phyloP scores from a whole-genome alignment of 2,329 filamentous ascomycete genomes.

The Purpureocillium lavendulum region DNA sequence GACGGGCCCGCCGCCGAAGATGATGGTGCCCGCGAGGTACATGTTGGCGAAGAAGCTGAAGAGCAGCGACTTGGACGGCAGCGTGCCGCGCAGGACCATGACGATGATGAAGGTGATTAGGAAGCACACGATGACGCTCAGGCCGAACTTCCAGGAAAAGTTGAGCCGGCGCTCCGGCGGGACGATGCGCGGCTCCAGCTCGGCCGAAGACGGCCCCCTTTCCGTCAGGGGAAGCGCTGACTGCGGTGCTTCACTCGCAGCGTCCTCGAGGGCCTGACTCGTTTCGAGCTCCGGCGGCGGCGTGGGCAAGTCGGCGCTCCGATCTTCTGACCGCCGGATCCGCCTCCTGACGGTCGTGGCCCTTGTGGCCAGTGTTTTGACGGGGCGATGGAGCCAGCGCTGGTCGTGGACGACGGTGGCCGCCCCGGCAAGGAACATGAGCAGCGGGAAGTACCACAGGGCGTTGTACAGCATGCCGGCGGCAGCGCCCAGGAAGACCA shows the following conservation, averaged over 20 bases:
- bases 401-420: conserved; percentile 48
- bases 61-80: conserved; percentile 30
- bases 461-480: conserved; percentile 64
- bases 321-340: no score
- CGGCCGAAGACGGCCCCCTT: conserved; percentile 17
- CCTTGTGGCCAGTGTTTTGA: no score
- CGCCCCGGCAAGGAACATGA: conserved; percentile 50
- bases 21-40: conserved; percentile 64
- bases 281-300: no score
- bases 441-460: conserved; percentile 64
- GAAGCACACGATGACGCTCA: conserved; percentile 37
- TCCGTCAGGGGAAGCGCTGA: conserved; percentile 9
- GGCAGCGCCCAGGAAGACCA: conserved; percentile 55
- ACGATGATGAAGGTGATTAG: conserved; percentile 47
- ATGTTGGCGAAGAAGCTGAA: conserved; percentile 63
- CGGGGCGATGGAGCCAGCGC: conserved; percentile 32
- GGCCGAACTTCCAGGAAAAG: conserved; percentile 37
- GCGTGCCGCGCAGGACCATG: conserved; percentile 41
- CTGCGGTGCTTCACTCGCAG: no score
- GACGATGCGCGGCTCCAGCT: no score
- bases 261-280: no score
- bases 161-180: conserved; percentile 5
- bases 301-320: no score
- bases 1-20: conserved; percentile 56
- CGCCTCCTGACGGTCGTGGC: no score